phyloP scores from a whole-genome alignment of 345 rosid genomes.

The Lagerstroemia speciosa region DNA sequence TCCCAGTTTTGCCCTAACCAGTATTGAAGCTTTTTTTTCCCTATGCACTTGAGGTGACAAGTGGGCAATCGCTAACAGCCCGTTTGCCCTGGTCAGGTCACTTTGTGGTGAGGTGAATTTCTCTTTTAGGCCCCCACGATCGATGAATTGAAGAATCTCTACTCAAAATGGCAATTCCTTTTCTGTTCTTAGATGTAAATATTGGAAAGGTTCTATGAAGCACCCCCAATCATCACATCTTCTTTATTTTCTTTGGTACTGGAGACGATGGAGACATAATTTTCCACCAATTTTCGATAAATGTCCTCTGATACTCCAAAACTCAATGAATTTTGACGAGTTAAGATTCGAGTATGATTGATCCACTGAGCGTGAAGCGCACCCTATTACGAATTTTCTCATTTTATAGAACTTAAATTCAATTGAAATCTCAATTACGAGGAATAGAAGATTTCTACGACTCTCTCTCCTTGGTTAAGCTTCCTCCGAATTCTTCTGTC shows the following conservation, averaged over 20 bases:
- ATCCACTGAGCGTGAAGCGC: too few relatives aligned
- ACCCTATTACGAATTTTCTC: too few relatives aligned
- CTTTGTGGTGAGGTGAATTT: conserved; percentile 13
- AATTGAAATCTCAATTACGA: too few relatives aligned
- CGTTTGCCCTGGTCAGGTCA: background rate
- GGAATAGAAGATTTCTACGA: background rate
- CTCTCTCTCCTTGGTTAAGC: background rate
- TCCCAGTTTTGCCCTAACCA: conserved; percentile 6
- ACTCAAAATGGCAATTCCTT: conserved; percentile 7
- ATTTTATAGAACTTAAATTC: too few relatives aligned
- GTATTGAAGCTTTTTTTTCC: background rate
- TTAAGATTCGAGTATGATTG: too few relatives aligned
- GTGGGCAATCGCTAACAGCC: background rate
- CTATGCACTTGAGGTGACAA: conserved; percentile 11
- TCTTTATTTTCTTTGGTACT: conserved; percentile 12
- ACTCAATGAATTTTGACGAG: too few relatives aligned
- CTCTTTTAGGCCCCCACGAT: conserved; percentile 7
- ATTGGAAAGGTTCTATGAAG: conserved; percentile 12
- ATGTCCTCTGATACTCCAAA: too few relatives aligned
- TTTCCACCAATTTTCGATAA: too few relatives aligned
- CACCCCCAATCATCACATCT: conserved; percentile 6
- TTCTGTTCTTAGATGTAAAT: background rate
- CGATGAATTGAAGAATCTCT: conserved; percentile 11
- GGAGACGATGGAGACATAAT: conserved; percentile 13
- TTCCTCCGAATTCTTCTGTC: background rate